Percentiles rank a stretch among this genome's conserved stretches.
These are phyloP conservation scores for Lophiotrema nucula DNA, from an alignment of 495 filamentous ascomycete species.

Conservation along the genomic window DNA sequence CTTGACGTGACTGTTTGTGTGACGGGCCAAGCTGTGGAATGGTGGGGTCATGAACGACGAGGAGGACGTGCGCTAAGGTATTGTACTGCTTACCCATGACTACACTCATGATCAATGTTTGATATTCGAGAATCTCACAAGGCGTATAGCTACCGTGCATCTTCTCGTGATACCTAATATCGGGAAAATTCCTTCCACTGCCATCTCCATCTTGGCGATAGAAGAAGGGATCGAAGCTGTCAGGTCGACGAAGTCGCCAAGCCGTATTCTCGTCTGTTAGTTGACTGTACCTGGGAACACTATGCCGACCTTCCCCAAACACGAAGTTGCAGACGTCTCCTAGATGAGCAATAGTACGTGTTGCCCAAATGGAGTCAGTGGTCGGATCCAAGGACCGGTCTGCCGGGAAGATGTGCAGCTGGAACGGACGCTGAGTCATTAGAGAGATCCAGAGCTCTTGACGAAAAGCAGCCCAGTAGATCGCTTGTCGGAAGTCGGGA, in stretches of 20 bases:
- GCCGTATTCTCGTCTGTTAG: constrained; percentile 26
- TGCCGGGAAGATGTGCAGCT: constrained; percentile 24
- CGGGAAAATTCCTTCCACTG: constrained; percentile 29
- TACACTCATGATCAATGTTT: not conserved
- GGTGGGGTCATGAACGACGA: constrained; percentile 30
- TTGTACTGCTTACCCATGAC: constrained; percentile 32
- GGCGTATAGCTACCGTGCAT: constrained; percentile 16
- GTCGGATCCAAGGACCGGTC: constrained; percentile 27
- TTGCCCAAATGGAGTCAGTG: constrained; percentile 27
- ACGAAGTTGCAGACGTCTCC: constrained; percentile 29
- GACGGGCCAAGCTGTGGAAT: constrained; percentile 32
- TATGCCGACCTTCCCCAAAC: constrained; percentile 28
- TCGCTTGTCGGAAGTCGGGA: constrained; percentile 26
- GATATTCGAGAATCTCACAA: not conserved
- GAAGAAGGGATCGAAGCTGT: constrained; percentile 27
- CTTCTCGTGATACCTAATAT: constrained; percentile 27
- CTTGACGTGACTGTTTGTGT: constrained; percentile 20
- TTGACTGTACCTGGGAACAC: constrained; percentile 14
- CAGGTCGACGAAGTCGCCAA: constrained; percentile 18
- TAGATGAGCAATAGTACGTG: constrained; percentile 29
- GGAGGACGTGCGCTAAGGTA: constrained; percentile 24
- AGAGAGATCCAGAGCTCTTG: constrained; percentile 32
- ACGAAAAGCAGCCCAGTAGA: constrained; percentile 30
- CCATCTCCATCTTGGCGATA: constrained; percentile 24
- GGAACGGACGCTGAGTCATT: constrained; percentile 27